Percentiles rank a stretch among this genome's conserved stretches.
Conservation (phyloP, 208 protist species). For the Trypanosoma congolense region DNA sequence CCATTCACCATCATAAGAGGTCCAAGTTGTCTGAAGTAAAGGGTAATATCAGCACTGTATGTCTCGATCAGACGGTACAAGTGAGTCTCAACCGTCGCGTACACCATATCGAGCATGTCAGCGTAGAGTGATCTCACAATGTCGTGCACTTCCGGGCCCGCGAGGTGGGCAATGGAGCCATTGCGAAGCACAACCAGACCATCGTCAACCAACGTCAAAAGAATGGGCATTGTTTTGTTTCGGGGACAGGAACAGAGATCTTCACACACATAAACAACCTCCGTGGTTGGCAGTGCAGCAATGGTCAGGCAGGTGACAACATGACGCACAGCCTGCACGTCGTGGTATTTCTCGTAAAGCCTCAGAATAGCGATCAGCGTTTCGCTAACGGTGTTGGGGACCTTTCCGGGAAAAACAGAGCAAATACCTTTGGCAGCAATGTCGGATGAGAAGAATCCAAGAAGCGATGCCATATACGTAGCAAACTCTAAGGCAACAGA, state of each 20-base stretch:
- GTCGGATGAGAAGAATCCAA: slow-evolving; percentile 29
- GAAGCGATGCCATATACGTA: slow-evolving; percentile 44
- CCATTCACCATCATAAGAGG: slow-evolving; percentile 71
- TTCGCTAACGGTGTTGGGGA: slow-evolving; percentile 50
- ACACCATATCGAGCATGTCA: slow-evolving; percentile 46
- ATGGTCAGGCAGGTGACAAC: slow-evolving; percentile 47
- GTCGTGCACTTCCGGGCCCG: slow-evolving; percentile 32
- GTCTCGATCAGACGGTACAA: slow-evolving; percentile 69
- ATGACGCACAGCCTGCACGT: slow-evolving; percentile 45
- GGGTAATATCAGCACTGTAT: slow-evolving; percentile 54
- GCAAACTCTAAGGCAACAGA: slow-evolving; percentile 48
- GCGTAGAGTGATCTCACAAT: slow-evolving; percentile 39
- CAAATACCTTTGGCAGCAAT: slow-evolving; percentile 18
- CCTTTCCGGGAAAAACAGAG: slow-evolving; percentile 32
- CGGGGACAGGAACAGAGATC: slow-evolving; percentile 57
- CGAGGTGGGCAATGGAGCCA: slow-evolving; percentile 46
- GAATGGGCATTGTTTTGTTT: slow-evolving; percentile 52
- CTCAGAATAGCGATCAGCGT: slow-evolving; percentile 40
- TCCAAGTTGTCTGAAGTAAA: slow-evolving; percentile 50
- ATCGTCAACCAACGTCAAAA: slow-evolving; percentile 58
- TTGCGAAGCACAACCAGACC: slow-evolving; percentile 45
- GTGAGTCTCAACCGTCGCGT: slow-evolving; percentile 72
- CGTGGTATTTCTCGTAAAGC: slow-evolving; percentile 35
- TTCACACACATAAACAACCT: slow-evolving; percentile 76
- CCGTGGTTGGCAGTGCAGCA: slow-evolving; percentile 53